These are phyloP conservation scores for Strobilomyces echinocephalus DNA, from an alignment of 768 basidiomycete species.

Conservation along the genomic window DNA sequence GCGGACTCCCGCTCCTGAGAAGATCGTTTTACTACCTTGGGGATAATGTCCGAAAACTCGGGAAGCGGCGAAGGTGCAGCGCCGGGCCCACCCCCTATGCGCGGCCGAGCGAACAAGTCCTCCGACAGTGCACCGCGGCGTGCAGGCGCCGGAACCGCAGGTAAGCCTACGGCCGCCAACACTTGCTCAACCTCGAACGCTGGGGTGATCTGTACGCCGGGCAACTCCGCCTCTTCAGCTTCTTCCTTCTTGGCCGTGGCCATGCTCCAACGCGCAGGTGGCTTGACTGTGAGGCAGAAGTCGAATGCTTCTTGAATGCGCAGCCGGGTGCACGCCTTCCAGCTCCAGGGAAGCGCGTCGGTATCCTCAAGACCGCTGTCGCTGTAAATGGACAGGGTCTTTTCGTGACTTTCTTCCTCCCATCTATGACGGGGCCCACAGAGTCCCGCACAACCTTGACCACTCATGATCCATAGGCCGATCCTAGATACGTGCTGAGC, in stretches of 20 bases:
- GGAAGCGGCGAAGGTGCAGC: slow-evolving; percentile 20
- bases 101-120: slow-evolving; percentile 60
- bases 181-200: slow-evolving; percentile 51
- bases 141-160: slow-evolving; percentile 45
- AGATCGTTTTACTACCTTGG: slow-evolving; percentile 41
- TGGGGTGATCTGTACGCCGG: slow-evolving; percentile 31
- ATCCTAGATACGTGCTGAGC: slow-evolving; percentile 41
- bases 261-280: slow-evolving; percentile 33
- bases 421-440: slow-evolving; percentile 80
- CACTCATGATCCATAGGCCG: slow-evolving; percentile 75
- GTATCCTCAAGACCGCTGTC: slow-evolving; percentile 37
- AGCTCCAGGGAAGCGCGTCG: slow-evolving; percentile 67
- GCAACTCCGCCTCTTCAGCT: slow-evolving; percentile 17
- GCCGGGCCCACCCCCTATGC: slow-evolving; percentile 23
- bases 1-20: slow-evolving; percentile 44
- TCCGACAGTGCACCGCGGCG: slow-evolving; percentile 55
- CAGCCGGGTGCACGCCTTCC: slow-evolving; percentile 66
- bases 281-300: slow-evolving; percentile 59
- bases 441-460: slow-evolving; percentile 72
- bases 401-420: slow-evolving; percentile 76
- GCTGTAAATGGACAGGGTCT: slow-evolving; percentile 47
- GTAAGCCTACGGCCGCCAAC: slow-evolving; percentile 55
- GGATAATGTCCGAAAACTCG: slow-evolving; percentile 39
- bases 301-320: slow-evolving; percentile 79
- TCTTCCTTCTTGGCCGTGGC: slow-evolving; percentile 30